Conservation (phyloP, 495 filamentous ascomycete genomes). For the Penicillium subrubescens region DNA sequence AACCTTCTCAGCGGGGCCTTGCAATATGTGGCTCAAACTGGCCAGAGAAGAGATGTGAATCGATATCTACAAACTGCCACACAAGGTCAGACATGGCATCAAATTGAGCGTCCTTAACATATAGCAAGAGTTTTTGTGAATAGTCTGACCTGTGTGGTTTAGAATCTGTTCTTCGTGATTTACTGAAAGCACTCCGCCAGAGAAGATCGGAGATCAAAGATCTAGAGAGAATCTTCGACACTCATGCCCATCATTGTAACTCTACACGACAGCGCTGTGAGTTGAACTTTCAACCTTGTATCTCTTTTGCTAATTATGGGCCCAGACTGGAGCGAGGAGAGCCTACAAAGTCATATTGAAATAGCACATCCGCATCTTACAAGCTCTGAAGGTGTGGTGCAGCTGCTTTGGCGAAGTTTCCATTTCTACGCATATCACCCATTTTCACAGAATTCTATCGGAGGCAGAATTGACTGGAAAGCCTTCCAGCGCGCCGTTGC, state of each 20-base stretch:
- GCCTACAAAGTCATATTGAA: background rate
- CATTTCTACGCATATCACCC: background rate
- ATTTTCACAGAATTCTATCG: background rate
- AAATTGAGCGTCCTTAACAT: background rate
- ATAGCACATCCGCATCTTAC: background rate
- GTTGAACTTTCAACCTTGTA: background rate
- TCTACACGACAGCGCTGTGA: background rate
- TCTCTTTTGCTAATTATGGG: background rate
- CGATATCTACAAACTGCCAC: background rate
- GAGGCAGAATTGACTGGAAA: background rate
- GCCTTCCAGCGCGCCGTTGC: background rate
- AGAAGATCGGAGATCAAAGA: background rate
- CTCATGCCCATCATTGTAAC: background rate
- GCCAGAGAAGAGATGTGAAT: background rate
- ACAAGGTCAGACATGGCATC: background rate
- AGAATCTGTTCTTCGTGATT: background rate
- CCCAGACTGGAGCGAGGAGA: background rate
- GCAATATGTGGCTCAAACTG: background rate
- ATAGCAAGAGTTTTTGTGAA: background rate
- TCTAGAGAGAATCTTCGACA: background rate
- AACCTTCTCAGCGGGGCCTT: background rate
- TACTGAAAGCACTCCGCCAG: background rate
- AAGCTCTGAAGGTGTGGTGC: background rate
- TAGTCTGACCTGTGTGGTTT: background rate
- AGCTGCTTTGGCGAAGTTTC: background rate